Percentiles rank a stretch among this genome's conserved stretches.
Conservation (phyloP, 495 filamentous ascomycete genomes). For the Lasiosphaeriaceae sp. region DNA sequence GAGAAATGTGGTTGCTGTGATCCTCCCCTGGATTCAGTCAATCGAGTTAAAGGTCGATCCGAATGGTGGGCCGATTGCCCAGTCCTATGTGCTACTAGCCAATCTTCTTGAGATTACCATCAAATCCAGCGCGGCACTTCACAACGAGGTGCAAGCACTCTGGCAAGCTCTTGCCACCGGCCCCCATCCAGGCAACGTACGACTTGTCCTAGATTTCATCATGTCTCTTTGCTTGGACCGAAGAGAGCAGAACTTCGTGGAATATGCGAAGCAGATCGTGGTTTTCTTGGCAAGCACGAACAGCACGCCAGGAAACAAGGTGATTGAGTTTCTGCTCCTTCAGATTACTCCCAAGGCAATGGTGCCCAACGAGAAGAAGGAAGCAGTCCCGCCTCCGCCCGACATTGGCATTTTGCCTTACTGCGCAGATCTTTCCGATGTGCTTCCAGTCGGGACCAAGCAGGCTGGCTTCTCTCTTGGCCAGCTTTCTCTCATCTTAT, state of each 20-base stretch:
- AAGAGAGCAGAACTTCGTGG: slow-evolving; percentile 94
- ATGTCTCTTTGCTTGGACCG: slow-evolving; percentile 88
- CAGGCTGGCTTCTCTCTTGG: slow-evolving; percentile 88
- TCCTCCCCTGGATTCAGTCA: slow-evolving; percentile 92
- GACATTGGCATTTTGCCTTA: slow-evolving; percentile 78
- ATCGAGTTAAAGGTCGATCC: slow-evolving; percentile 94
- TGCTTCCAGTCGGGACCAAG: slow-evolving; percentile 83
- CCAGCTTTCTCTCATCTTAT: slow-evolving; percentile 85
- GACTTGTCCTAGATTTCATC: slow-evolving; percentile 91
- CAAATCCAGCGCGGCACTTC: slow-evolving; percentile 77
- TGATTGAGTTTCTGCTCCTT: slow-evolving; percentile 88
- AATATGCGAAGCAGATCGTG: slow-evolving; percentile 95
- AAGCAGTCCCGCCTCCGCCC: slow-evolving; percentile 64
- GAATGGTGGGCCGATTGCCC: slow-evolving; percentile 81
- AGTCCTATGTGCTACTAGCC: slow-evolving; percentile 90
- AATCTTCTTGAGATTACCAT: slow-evolving; percentile 97
- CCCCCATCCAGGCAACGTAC: slow-evolving; percentile 90
- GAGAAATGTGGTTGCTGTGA: slow-evolving; percentile 88
- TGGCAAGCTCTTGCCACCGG: slow-evolving; percentile 97
- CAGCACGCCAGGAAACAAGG: slow-evolving; percentile 71
- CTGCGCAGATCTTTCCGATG: slow-evolving; percentile 75
- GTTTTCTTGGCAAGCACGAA: slow-evolving; percentile 91
- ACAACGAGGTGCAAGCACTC: slow-evolving; percentile 94
- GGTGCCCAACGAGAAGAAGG: slow-evolving; percentile 77
- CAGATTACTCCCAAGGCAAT: slow-evolving; percentile 88